A percentile compares a stretch with the other conserved stretches of the same genome.
Evolutionary conservation across 73 alveolate genomes (phyloP).

Genomic region (Uronychia setigera): DNA sequence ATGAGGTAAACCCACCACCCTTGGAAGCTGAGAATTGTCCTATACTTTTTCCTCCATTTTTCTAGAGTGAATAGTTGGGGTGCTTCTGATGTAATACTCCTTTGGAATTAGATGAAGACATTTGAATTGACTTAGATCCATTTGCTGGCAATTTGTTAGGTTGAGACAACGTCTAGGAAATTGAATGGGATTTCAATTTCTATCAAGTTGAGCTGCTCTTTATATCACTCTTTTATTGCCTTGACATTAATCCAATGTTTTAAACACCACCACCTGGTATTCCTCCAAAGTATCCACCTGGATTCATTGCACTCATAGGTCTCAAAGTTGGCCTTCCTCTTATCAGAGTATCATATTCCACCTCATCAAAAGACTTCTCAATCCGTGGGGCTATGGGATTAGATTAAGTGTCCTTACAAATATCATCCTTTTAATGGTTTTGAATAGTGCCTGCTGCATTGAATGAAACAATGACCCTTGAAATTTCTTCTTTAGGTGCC

Average conservation of each 20-base stretch:
- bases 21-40: not conserved
- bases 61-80: not conserved
- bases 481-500: not conserved
- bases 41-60: not conserved
- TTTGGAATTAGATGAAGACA: no score
- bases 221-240: not conserved
- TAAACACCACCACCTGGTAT: not conserved
- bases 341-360: not conserved
- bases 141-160: no score
- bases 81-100: not conserved
- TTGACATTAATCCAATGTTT: not conserved
- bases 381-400: not conserved
- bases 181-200: not conserved
- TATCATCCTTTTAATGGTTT: not conserved
- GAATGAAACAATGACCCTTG: not conserved
- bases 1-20: not conserved
- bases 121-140: no score
- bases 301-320: not conserved
- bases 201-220: not conserved
- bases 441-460: no score
- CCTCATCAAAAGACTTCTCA: not conserved
- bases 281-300: no score
- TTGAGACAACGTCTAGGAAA: no score
- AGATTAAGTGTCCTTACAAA: no score
- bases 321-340: not conserved